Evolutionary conservation across 352 stramenopile genomes (phyloP).

Genomic region (Pythium aristosporum): DNA sequence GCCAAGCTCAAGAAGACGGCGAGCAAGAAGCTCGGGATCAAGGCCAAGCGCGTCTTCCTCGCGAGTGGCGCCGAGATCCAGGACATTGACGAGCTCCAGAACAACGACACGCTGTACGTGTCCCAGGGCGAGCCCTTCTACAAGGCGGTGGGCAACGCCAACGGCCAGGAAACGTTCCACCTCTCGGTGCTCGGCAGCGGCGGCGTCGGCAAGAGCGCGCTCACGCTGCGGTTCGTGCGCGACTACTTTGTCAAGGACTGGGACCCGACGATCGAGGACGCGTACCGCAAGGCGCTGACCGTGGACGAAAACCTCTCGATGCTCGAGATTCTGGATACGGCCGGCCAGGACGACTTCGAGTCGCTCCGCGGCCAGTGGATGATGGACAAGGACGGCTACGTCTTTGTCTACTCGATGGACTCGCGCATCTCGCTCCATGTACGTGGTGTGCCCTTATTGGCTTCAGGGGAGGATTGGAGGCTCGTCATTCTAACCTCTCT

Average conservation of each 20-base stretch:
- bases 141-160: conserved; percentile 61
- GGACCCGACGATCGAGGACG: conserved; percentile 91
- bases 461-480: background rate
- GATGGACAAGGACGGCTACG: conserved; percentile 91
- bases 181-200: conserved; percentile 87
- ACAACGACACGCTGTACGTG: conserved; percentile 89
- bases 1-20: conserved; percentile 77
- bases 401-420: conserved; percentile 92
- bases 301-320: conserved; percentile 85
- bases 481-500: no score
- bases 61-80: conserved; percentile 81
- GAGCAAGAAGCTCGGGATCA: conserved; percentile 83
- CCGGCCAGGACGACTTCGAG: conserved; percentile 90
- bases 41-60: conserved; percentile 77
- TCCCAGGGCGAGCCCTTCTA: conserved; percentile 86
- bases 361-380: conserved; percentile 87
- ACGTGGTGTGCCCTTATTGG: conserved; percentile 17
- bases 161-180: conserved; percentile 82
- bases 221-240: conserved; percentile 88
- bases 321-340: conserved; percentile 90
- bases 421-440: conserved; percentile 84
- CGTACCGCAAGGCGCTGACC: conserved; percentile 86
- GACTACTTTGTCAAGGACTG: conserved; percentile 92
- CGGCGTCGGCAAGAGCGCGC: conserved; percentile 89
- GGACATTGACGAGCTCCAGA: conserved; percentile 85